phyloP scores from a whole-genome alignment of 1,139 yeast species.

The Arxiozyma bovina region DNA sequence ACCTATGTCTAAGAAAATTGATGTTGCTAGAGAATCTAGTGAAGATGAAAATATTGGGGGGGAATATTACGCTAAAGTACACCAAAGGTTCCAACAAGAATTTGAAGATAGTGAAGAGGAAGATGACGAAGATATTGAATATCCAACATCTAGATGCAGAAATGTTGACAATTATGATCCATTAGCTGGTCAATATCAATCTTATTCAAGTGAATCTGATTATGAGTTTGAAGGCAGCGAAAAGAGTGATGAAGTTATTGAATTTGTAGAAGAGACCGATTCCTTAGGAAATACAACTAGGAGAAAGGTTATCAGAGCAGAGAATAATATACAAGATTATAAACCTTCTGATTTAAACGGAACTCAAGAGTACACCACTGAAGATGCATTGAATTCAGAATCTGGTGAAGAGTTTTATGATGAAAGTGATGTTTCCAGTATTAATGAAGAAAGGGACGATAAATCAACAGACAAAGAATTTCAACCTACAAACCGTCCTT shows the following conservation, averaged over 20 bases:
- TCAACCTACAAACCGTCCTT: constrained; percentile 5
- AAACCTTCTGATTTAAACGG: constrained; percentile 9
- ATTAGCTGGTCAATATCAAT: constrained; percentile 18
- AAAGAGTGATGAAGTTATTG: constrained; percentile 16
- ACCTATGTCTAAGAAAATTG: constrained; percentile 58
- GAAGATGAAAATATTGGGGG: constrained; percentile 29
- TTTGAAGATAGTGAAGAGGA: constrained; percentile 31
- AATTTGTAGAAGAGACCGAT: constrained; percentile 23
- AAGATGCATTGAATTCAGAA: constrained; percentile 5
- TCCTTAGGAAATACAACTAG: constrained; percentile 26
- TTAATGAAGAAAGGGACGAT: constrained; percentile 8
- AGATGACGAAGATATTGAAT: constrained; percentile 23
- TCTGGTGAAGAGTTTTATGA: constrained; percentile 8
- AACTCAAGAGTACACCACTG: constrained; percentile 1
- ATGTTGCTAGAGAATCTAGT: constrained; percentile 21
- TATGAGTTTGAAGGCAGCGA: constrained; percentile 13
- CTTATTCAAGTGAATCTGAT: constrained; percentile 5
- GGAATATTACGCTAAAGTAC: constrained; percentile 27
- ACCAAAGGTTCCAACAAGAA: constrained; percentile 27
- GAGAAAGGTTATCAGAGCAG: constrained; percentile 11
- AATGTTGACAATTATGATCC: constrained; percentile 26
- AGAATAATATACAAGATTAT: constrained; percentile 9
- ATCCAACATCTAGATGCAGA: constrained; percentile 6
- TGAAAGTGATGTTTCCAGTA: constrained; percentile 8
- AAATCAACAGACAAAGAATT: constrained; percentile 9